Conservation (phyloP, 805 yeast species). For the Starmerella etchellsii region DNA sequence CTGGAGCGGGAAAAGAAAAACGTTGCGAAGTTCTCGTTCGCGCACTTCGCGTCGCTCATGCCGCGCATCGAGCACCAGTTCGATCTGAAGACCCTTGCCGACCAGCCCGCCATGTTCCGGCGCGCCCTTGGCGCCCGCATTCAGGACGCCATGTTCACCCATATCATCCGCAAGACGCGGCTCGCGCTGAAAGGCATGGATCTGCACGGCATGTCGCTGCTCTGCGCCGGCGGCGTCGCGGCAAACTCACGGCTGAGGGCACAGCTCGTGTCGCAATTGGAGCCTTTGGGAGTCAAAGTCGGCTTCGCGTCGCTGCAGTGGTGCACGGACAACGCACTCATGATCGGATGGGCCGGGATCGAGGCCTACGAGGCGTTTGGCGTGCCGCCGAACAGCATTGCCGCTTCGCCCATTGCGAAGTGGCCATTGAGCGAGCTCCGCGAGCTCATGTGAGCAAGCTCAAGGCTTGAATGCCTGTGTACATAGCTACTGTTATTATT, state of each 20-base stretch:
- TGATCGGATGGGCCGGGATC: conserved; percentile 97
- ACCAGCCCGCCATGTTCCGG: conserved; percentile 15
- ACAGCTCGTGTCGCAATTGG: conserved; percentile 20
- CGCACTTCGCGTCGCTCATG: conserved; percentile 54
- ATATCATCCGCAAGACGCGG: conserved; percentile 51
- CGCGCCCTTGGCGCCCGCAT: conserved; percentile 24
- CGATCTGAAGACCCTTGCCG: conserved; percentile 11
- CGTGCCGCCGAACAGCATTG: conserved; percentile 23
- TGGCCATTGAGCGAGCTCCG: conserved; percentile 67
- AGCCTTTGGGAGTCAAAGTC: conserved; percentile 25
- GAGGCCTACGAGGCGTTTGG: conserved; percentile 52
- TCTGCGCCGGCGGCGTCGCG: conserved; percentile 92
- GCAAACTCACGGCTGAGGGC: conserved; percentile 38
- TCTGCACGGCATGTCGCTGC: conserved; percentile 28
- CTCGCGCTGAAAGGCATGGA: conserved; percentile 30
- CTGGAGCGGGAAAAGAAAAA: conserved; percentile 35
- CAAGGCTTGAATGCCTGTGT: no score
- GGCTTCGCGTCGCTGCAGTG: conserved; percentile 57
- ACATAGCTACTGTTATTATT: neutral
- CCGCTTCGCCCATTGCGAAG: conserved; percentile 52
- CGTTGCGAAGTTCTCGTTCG: conserved; percentile 54
- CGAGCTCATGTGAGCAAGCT: neutral
- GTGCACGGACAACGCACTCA: conserved; percentile 90
- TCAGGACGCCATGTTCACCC: conserved; percentile 59
- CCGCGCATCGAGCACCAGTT: conserved; percentile 23